phyloP scores from a whole-genome alignment of 1,284 basidiomycete species.

The Xerocomus minutiporus region DNA sequence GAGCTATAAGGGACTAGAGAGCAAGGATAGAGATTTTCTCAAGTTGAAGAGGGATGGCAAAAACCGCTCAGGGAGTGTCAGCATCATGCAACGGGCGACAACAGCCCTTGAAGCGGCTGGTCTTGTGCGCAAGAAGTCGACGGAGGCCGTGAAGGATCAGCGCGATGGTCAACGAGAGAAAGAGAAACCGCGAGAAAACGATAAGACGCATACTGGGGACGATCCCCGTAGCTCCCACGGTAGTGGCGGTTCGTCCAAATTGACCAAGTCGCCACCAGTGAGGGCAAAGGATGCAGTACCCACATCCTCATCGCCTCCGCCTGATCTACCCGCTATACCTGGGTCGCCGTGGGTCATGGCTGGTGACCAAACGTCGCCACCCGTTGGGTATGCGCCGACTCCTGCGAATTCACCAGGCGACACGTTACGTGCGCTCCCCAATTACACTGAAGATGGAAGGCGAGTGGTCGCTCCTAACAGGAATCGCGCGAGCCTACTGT shows the following conservation, averaged over 20 bases:
- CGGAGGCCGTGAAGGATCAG: slow-evolving; percentile 63
- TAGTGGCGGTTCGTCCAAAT: slow-evolving; percentile 49
- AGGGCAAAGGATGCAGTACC: slow-evolving; percentile 47
- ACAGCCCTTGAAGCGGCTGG: slow-evolving; percentile 81
- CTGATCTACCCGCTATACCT: slow-evolving; percentile 43
- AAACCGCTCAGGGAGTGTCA: slow-evolving; percentile 76
- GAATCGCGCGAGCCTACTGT: slow-evolving; percentile 66
- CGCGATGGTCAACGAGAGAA: slow-evolving; percentile 42
- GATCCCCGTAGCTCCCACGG: slow-evolving; percentile 62
- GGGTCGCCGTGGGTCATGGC: slow-evolving; percentile 73
- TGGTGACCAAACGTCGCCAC: slow-evolving; percentile 40
- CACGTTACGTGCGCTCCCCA: slow-evolving; percentile 52
- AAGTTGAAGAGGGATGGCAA: slow-evolving; percentile 55
- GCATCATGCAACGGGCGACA: slow-evolving; percentile 90
- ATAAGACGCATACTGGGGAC: slow-evolving; percentile 44
- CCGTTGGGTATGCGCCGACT: slow-evolving; percentile 37
- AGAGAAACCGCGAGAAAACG: slow-evolving; percentile 41
- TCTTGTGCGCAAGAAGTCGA: slow-evolving; percentile 74
- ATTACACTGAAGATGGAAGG: slow-evolving; percentile 39
- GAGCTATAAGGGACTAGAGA: slow-evolving; percentile 40
- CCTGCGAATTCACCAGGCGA: slow-evolving; percentile 53
- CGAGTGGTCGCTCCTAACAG: slow-evolving; percentile 37
- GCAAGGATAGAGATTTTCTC: slow-evolving; percentile 42
- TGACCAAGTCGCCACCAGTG: slow-evolving; percentile 66
- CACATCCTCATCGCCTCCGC: slow-evolving; percentile 39